Evolutionary conservation across 495 filamentous ascomycete species (phyloP), one percentile per base, ranked within the genome.

Genomic region (Aspergillus egyptiacus): DNA sequence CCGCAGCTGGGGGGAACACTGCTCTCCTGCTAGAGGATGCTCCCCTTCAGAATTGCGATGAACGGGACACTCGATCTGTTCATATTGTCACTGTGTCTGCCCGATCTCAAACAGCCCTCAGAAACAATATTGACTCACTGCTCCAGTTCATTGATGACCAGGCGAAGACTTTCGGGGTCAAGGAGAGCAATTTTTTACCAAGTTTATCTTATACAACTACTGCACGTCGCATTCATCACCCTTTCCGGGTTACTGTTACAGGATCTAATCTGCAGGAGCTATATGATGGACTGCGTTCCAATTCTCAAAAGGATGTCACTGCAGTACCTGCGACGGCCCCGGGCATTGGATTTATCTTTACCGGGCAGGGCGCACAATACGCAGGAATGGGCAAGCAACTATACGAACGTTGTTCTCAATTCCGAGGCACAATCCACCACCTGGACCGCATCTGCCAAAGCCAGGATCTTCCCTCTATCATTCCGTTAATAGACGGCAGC

Each of bases 211-310:
- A 94, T 64, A 88, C 86, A 5, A 87, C 84, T 1, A 93, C 88
- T 8, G 89, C 89, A 36, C 79, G 89, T 51, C 83, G 83, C n/a
- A 80, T 86, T n/a, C 89, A 91, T 51, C 84, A 91, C 60, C 78
- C 81, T 39, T 84, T 83, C 72, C 81, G 88, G 38, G 75, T 85
- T 48, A 77, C 76, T 32, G 75, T 86, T 15, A 65, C 71, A 7
- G 83, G 72, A 1, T 67, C 71, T 36, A 64, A 50, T 13, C 22
- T 68, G 49, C 62, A 70, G 11, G 57, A 61, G 11, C 53, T 65
- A n/a, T 47, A 61, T 1, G 54, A 58, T 14, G 58, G 61, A 15
- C 60, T 73, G 48, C 57, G 43, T 24, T 20, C 42, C 9, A 38
- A 31, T 20, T 31, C 51, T 18, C 34, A 32, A n/a, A 35, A 33